Evolutionary conservation across 352 stramenopile genomes (phyloP).

Genomic region (Phytophthora multivora): DNA sequence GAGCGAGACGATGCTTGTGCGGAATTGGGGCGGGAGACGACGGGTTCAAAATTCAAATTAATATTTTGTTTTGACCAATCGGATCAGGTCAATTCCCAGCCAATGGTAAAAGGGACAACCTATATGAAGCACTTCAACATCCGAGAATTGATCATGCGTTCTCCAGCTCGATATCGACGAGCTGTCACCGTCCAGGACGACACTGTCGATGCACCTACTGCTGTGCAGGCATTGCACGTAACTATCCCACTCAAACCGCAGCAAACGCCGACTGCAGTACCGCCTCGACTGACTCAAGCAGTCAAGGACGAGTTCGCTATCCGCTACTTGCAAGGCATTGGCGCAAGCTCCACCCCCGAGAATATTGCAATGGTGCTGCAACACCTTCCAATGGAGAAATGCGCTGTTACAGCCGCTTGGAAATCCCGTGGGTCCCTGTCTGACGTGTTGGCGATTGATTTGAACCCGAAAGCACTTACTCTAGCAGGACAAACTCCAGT

Average conservation of each 20-base stretch:
- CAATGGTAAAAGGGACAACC: neutral
- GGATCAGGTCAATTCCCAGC: neutral
- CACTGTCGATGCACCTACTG: conserved; percentile 31
- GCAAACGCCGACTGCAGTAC: conserved; percentile 47
- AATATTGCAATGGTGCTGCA: conserved; percentile 72
- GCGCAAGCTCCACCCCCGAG: conserved; percentile 45
- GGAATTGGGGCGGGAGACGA: conserved; percentile 3
- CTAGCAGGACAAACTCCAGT: conserved; percentile 9
- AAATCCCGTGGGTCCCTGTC: conserved; percentile 58
- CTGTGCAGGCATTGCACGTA: conserved; percentile 56
- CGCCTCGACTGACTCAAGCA: conserved; percentile 44
- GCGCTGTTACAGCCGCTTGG: conserved; percentile 60
- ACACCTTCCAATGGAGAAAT: conserved; percentile 68
- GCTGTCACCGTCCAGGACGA: neutral
- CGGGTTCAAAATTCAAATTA: conserved; percentile 30
- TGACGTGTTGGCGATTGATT: conserved; percentile 58
- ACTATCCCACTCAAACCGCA: conserved; percentile 61
- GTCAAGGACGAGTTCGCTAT: conserved; percentile 74
- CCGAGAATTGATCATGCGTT: conserved; percentile 12
- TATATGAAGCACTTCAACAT: conserved; percentile 21
- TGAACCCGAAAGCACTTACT: conserved; percentile 39
- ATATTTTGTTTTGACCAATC: conserved; percentile 22
- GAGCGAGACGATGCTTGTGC: neutral
- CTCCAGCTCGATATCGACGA: conserved; percentile 15
- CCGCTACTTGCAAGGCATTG: conserved; percentile 72